Evolutionary conservation across 495 filamentous ascomycete species (phyloP).

Genomic region (Neurospora sp.): DNA sequence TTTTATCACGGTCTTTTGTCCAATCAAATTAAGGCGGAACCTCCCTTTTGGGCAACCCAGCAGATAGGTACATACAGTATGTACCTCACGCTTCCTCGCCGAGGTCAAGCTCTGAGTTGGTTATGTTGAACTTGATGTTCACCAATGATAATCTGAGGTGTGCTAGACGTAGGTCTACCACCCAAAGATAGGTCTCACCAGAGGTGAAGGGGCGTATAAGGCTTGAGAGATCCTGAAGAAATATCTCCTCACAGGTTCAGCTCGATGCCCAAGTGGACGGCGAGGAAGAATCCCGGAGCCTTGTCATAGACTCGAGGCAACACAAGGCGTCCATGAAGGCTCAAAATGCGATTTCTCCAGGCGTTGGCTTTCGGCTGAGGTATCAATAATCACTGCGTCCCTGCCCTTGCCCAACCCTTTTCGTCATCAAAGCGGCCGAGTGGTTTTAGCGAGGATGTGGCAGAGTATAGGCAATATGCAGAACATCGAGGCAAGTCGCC

Average conservation of each 20-base stretch:
- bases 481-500: neutral
- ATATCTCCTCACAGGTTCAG: neutral
- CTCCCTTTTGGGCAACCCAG: neutral
- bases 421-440: neutral
- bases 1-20: neutral
- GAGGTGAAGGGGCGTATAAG: neutral
- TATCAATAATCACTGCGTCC: neutral
- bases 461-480: neutral
- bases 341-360: neutral
- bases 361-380: neutral
- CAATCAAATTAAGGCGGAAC: neutral
- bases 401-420: neutral
- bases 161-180: neutral
- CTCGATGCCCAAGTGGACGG: neutral
- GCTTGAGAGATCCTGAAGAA: neutral
- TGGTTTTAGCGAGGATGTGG: neutral
- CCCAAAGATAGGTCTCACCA: neutral
- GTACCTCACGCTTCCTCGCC: neutral
- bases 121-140: neutral
- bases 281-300: neutral
- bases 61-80: neutral
- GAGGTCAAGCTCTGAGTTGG: neutral
- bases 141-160: neutral
- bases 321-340: neutral
- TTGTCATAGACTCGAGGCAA: neutral